Conservation (phyloP, 2,329 filamentous ascomycete genomes). For the Xylaria sp. region DNA sequence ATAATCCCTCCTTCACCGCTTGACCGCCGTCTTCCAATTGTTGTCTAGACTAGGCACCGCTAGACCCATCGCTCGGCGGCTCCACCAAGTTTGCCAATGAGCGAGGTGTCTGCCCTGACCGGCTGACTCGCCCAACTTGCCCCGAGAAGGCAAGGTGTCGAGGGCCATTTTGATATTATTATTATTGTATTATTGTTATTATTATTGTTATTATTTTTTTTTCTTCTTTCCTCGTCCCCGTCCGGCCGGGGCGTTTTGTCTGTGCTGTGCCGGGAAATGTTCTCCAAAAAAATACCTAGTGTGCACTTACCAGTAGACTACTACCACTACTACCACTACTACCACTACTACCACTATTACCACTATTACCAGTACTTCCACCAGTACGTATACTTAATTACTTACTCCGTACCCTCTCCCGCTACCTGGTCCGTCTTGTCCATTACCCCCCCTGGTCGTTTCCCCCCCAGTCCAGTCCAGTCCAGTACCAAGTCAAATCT, state of each 20-base stretch:
- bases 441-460: slow-evolving; percentile 14
- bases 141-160: slow-evolving; percentile 36
- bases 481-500: slow-evolving; percentile 21
- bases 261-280: slow-evolving; percentile 33
- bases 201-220: slow-evolving; percentile 7
- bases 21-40: slow-evolving; percentile 36
- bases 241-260: slow-evolving; percentile 28
- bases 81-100: slow-evolving; percentile 38
- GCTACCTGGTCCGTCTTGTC: slow-evolving; percentile 22
- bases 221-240: slow-evolving; percentile 20
- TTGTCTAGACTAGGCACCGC: slow-evolving; percentile 16
- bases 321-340: too few relatives aligned
- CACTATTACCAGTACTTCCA: too few relatives aligned
- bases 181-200: not conserved
- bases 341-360: too few relatives aligned
- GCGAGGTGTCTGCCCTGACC: slow-evolving; percentile 31
- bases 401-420: slow-evolving; percentile 5
- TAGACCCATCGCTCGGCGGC: slow-evolving; percentile 37
- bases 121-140: slow-evolving; percentile 36
- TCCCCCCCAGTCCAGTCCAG: not conserved
- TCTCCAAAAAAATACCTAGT: slow-evolving; percentile 21
- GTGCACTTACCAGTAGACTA: not conserved
- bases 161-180: slow-evolving; percentile 22
- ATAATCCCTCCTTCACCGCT: slow-evolving; percentile 42
- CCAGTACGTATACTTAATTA: too few relatives aligned